A percentile compares a stretch with the other conserved stretches of the same genome.
Evolutionary conservation across 2,329 filamentous ascomycete genomes (phyloP).

Genomic region (Juglanconis sp.): DNA sequence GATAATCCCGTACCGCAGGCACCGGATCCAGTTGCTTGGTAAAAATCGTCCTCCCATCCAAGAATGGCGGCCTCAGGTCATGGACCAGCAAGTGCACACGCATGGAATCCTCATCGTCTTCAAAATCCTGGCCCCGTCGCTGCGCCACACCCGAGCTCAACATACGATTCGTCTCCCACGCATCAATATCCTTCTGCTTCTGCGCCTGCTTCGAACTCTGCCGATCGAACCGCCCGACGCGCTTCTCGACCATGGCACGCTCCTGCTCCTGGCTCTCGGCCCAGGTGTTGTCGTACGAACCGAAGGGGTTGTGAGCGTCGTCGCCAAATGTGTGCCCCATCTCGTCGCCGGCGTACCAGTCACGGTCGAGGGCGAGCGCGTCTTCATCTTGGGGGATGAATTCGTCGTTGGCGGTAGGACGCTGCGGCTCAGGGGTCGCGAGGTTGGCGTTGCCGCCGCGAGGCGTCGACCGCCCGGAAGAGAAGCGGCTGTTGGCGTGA

Average conservation of each 20-base stretch:
- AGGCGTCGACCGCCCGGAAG: slow-evolving; percentile 26
- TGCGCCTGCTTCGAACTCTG: slow-evolving; percentile 74
- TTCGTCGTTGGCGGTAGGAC: slow-evolving; percentile 36
- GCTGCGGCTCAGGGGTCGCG: slow-evolving; percentile 34
- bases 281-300: slow-evolving; percentile 68
- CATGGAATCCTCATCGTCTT: slow-evolving; percentile 85
- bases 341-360: slow-evolving; percentile 91
- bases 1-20: slow-evolving; percentile 84
- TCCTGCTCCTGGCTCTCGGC: slow-evolving; percentile 70
- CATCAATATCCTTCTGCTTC: slow-evolving; percentile 91
- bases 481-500: slow-evolving; percentile 33
- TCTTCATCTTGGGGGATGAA: slow-evolving; percentile 63
- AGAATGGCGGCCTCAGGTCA: slow-evolving; percentile 87
- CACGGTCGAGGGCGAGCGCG: slow-evolving; percentile 77
- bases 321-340: slow-evolving; percentile 81
- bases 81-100: slow-evolving; percentile 89
- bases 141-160: slow-evolving; percentile 94
- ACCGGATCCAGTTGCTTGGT: slow-evolving; percentile 96
- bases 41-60: slow-evolving; percentile 93
- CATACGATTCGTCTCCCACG: slow-evolving; percentile 99
- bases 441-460: slow-evolving; percentile 28
- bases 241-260: slow-evolving; percentile 73
- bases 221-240: slow-evolving; percentile 63
- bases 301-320: slow-evolving; percentile 90
- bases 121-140: slow-evolving; percentile 75